A percentile compares a stretch with the other conserved stretches of the same genome.
Evolutionary conservation across 2,329 filamentous ascomycete species (phyloP).

Genomic region (Claviceps purpurea): DNA sequence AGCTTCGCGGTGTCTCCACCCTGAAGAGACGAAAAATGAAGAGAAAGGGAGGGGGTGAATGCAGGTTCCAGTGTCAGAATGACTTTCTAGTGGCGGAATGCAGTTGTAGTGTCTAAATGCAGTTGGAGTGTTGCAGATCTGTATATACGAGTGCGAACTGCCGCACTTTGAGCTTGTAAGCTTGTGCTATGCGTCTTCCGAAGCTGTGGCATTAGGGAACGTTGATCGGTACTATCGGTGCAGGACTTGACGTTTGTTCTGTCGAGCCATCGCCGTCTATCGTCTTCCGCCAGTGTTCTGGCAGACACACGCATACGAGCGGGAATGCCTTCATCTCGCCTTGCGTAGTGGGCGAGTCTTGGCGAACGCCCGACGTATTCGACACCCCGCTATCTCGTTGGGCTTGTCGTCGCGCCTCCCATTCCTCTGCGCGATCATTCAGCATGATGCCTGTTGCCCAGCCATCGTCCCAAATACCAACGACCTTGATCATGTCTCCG

Average conservation of each 20-base stretch:
- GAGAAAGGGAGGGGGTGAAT: background rate
- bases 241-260: slow-evolving; percentile 41
- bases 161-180: background rate
- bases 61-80: too few relatives aligned
- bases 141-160: slow-evolving; percentile 3
- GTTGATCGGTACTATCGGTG: slow-evolving; percentile 4
- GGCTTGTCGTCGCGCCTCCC: slow-evolving; percentile 60
- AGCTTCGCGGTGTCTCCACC: background rate
- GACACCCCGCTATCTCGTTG: slow-evolving; percentile 92
- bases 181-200: background rate
- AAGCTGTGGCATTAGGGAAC: background rate
- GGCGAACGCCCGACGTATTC: slow-evolving; percentile 53
- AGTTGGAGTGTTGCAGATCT: slow-evolving; percentile 1
- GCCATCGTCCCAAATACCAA: slow-evolving; percentile 98
- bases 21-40: background rate
- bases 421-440: slow-evolving; percentile 75
- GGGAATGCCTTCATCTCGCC: slow-evolving; percentile 97
- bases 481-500: slow-evolving; percentile 94
- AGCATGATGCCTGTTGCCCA: slow-evolving; percentile 91
- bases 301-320: slow-evolving; percentile 87
- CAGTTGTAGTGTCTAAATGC: background rate
- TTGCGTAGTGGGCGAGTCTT: slow-evolving; percentile 45
- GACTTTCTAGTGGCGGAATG: too few relatives aligned
- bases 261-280: slow-evolving; percentile 78
- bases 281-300: slow-evolving; percentile 92